Conservation (phyloP, 441 rosid species). For the Erodium moschatum region DNA sequence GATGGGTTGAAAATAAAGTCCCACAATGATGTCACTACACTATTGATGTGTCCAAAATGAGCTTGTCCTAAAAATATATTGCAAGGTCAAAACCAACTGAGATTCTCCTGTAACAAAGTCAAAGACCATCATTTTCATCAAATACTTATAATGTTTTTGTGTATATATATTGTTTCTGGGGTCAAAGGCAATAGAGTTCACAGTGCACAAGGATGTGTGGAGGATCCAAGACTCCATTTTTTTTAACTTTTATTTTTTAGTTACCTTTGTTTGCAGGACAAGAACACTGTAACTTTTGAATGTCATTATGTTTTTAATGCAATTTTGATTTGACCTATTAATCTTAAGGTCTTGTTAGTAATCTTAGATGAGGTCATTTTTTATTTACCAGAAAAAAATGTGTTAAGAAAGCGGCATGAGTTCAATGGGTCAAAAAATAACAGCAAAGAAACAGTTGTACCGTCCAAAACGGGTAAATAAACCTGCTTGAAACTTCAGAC, state of each 20-base stretch:
- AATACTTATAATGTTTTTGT: not conserved
- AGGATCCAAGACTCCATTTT: too few relatives aligned
- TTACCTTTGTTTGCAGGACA: constrained; percentile 4
- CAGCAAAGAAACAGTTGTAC: too few relatives aligned
- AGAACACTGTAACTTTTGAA: not conserved
- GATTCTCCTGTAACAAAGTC: not conserved
- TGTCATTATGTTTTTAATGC: too few relatives aligned
- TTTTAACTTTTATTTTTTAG: too few relatives aligned
- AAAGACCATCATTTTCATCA: constrained; percentile 1
- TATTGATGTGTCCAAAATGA: not conserved
- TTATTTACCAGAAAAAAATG: too few relatives aligned
- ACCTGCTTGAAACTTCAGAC: too few relatives aligned
- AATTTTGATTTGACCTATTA: too few relatives aligned
- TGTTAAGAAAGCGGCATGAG: too few relatives aligned
- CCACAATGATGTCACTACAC: constrained; percentile 1
- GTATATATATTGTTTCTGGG: not conserved
- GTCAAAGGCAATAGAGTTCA: not conserved
- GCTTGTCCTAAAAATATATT: constrained; percentile 3
- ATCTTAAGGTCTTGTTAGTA: too few relatives aligned
- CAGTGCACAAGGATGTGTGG: not conserved
- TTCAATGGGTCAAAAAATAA: too few relatives aligned
- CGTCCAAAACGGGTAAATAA: too few relatives aligned
- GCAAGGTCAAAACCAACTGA: constrained; percentile 3
- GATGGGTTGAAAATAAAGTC: constrained; percentile 16
- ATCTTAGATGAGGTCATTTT: too few relatives aligned